These are phyloP conservation scores for Fraxinus americana DNA, from an alignment of 257 asterid species.

Conservation along the genomic window DNA sequence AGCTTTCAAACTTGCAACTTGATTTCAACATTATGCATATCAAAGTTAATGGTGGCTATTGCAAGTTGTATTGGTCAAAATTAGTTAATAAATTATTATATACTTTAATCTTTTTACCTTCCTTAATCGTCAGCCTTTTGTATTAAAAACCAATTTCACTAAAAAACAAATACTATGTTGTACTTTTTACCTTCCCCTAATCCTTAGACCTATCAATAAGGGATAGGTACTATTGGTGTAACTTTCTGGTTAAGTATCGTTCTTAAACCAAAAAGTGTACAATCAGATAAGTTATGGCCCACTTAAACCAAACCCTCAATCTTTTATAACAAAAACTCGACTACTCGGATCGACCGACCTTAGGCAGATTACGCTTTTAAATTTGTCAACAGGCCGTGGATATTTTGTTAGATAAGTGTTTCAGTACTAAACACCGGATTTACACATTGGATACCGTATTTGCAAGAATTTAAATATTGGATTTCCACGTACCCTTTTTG, in stretches of 20 bases:
- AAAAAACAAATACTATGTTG: neutral
- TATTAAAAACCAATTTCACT: neutral
- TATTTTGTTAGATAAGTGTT: no score
- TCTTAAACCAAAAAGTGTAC: neutral
- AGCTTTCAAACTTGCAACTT: neutral
- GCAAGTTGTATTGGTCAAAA: neutral
- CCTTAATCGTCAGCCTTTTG: neutral
- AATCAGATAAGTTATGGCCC: neutral
- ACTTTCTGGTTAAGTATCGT: neutral
- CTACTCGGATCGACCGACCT: neutral
- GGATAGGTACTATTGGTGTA: neutral
- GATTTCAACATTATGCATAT: neutral
- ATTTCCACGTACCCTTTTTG: no score
- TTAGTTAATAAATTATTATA: neutral
- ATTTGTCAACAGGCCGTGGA: neutral
- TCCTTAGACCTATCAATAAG: neutral
- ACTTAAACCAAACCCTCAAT: neutral
- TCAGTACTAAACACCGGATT: no score
- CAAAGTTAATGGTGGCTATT: neutral
- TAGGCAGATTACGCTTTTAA: neutral
- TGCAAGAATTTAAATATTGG: no score
- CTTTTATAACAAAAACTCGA: neutral
- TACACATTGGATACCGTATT: no score
- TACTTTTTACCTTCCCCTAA: conserved; percentile 4
- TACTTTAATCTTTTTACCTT: neutral